These are phyloP conservation scores for Schizophyllum amplum DNA, from an alignment of 1,284 basidiomycete species.

Conservation along the genomic window DNA sequence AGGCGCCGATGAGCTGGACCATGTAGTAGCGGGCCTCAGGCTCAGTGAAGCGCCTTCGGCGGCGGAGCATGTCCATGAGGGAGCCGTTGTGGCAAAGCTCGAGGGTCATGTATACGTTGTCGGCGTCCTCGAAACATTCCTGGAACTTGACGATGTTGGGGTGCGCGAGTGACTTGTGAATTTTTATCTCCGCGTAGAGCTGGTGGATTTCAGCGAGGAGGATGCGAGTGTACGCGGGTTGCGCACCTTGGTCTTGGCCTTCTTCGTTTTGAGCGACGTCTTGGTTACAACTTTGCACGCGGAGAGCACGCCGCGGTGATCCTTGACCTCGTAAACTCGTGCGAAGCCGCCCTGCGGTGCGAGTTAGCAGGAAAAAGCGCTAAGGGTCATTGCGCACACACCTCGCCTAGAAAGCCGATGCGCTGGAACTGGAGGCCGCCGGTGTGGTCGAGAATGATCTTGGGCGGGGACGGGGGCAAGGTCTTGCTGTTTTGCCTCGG, in stretches of 20 bases:
- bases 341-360: slow-evolving; percentile 76
- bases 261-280: slow-evolving; percentile 78
- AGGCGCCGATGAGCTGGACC: slow-evolving; percentile 92
- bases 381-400: slow-evolving; percentile 26
- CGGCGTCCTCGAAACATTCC: slow-evolving; percentile 93
- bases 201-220: slow-evolving; percentile 12
- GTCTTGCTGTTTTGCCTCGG: slow-evolving; percentile 76
- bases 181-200: slow-evolving; percentile 99
- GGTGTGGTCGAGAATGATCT: slow-evolving; percentile 62
- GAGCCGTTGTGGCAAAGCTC: slow-evolving; percentile 89
- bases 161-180: slow-evolving; percentile 87
- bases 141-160: slow-evolving; percentile 91
- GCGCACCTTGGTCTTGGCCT: slow-evolving; percentile 84
- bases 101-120: slow-evolving; percentile 96
- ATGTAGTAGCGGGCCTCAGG: slow-evolving; percentile 90
- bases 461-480: slow-evolving; percentile 75
- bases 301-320: slow-evolving; percentile 50
- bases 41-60: slow-evolving; percentile 84
- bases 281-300: slow-evolving; percentile 91
- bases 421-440: slow-evolving; percentile 54
- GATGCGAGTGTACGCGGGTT: not conserved
- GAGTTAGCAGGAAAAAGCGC: slow-evolving; percentile 4
- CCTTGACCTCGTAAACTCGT: slow-evolving; percentile 83
- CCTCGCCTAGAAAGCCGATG: slow-evolving; percentile 83
- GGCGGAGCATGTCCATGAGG: slow-evolving; percentile 87